Evolutionary conservation across 495 filamentous ascomycete genomes (phyloP).

Genomic region (Xylaria venustula): DNA sequence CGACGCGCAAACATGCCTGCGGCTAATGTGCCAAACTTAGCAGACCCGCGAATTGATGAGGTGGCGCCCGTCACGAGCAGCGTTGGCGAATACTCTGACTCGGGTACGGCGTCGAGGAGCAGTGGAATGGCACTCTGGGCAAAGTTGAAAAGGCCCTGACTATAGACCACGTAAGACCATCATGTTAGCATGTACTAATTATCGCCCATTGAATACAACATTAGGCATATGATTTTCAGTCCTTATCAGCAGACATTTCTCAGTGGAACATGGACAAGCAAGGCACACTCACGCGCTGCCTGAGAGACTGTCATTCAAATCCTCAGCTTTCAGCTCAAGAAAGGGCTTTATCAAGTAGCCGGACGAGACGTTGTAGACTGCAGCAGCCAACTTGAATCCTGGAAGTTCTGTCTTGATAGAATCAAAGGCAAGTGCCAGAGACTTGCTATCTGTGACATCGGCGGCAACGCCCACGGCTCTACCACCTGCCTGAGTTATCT

Average conservation of each 20-base stretch:
- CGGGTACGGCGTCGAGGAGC: slow-evolving; percentile 56
- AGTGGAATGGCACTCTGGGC: slow-evolving; percentile 70
- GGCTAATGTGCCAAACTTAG: slow-evolving; percentile 70
- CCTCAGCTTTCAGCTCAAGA: slow-evolving; percentile 65
- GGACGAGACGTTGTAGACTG: slow-evolving; percentile 66
- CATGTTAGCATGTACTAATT: too few species aligned
- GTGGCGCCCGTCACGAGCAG: slow-evolving; percentile 90
- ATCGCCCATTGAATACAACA: too few species aligned
- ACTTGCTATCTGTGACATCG: slow-evolving; percentile 60
- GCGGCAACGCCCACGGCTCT: slow-evolving; percentile 71
- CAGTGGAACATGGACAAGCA: neutral
- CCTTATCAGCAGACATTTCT: too few species aligned
- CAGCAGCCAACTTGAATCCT: slow-evolving; percentile 59
- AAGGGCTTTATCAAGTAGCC: slow-evolving; percentile 77
- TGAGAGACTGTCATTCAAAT: slow-evolving; percentile 57
- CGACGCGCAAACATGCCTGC: slow-evolving; percentile 78
- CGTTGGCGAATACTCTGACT: slow-evolving; percentile 63
- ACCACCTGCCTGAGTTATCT: slow-evolving; percentile 66
- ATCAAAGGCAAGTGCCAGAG: slow-evolving; percentile 61
- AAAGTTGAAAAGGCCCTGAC: slow-evolving; percentile 76
- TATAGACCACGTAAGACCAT: slow-evolving; percentile 23
- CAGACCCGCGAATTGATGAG: slow-evolving; percentile 71
- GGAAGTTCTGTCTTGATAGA: slow-evolving; percentile 56
- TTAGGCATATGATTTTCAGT: neutral
- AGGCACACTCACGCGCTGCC: slow-evolving; percentile 59